Conservation (phyloP, 1,284 basidiomycete species). For the Austroboletus novae-zelandiae region DNA sequence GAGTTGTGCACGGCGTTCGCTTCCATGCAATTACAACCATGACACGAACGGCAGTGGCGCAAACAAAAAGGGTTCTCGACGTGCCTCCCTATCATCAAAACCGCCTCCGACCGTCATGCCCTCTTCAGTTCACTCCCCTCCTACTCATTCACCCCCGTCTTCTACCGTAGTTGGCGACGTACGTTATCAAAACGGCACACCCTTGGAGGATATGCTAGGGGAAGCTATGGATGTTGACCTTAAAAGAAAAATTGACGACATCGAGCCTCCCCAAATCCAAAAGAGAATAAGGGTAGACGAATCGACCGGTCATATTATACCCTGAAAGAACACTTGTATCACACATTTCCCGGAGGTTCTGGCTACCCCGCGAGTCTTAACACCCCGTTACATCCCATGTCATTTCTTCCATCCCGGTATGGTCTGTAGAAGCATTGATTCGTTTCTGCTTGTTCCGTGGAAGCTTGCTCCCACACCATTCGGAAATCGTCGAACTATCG, state of each 20-base stretch:
- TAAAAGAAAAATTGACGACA: conserved; percentile 38
- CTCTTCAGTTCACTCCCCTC: conserved; percentile 51
- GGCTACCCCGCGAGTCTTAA: conserved; percentile 24
- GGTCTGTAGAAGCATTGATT: conserved; percentile 31
- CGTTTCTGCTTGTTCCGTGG: conserved; percentile 27
- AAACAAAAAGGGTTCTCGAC: conserved; percentile 46
- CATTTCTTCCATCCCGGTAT: conserved; percentile 29
- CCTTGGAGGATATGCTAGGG: conserved; percentile 24
- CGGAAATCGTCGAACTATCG: conserved; percentile 31
- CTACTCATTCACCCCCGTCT: conserved; percentile 47
- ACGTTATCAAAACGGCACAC: conserved; percentile 32
- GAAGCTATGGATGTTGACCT: conserved; percentile 34
- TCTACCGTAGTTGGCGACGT: conserved; percentile 32
- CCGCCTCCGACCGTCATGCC: conserved; percentile 35
- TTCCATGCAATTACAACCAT: conserved; percentile 77
- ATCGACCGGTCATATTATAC: conserved; percentile 28
- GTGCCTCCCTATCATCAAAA: conserved; percentile 48
- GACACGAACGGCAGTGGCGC: conserved; percentile 46
- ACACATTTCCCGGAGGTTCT: conserved; percentile 20
- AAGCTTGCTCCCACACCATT: conserved; percentile 27
- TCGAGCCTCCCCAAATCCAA: conserved; percentile 33
- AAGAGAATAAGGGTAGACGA: conserved; percentile 40
- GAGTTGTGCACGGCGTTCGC: conserved; percentile 68
- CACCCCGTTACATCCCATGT: conserved; percentile 18
- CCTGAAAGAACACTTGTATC: conserved; percentile 26